phyloP scores from a whole-genome alignment of 371 early-diverging fungal genomes.

The Dentiscutata heterogama region DNA sequence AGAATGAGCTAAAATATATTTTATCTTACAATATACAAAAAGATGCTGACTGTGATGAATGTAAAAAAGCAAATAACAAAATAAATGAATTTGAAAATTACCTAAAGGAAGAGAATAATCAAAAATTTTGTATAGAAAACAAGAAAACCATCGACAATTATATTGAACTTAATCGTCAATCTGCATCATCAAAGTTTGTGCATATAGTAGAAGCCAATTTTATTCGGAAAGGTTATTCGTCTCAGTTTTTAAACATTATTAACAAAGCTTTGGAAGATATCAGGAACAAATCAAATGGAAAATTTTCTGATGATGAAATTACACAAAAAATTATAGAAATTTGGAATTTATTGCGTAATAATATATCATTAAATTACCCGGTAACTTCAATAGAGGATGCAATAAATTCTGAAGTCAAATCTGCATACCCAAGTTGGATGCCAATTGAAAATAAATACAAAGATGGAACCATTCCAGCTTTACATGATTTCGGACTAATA shows the following conservation, averaged over 20 bases:
- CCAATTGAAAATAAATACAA: neutral
- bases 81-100: neutral
- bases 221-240: conserved; percentile 20
- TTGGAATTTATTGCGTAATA: conserved; percentile 4
- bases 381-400: neutral
- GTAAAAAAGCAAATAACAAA: conserved; percentile 20
- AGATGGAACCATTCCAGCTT: neutral
- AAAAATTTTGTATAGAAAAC: conserved; percentile 15
- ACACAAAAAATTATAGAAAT: neutral
- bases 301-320: neutral
- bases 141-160: conserved; percentile 24
- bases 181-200: conserved; percentile 6
- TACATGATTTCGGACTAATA: neutral
- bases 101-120: neutral
- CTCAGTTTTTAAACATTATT: conserved; percentile 23
- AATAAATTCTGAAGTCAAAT: conserved; percentile 23
- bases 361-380: neutral
- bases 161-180: conserved; percentile 19
- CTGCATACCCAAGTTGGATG: no score
- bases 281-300: neutral
- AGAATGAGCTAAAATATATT: neutral
- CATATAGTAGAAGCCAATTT: conserved; percentile 15
- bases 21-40: neutral
- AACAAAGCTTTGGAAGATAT: neutral
- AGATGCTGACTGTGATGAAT: neutral